Base-by-base conservation (phyloP, 306 rosid genomes). In the Sphenostylis stenocarpa region DNA sequence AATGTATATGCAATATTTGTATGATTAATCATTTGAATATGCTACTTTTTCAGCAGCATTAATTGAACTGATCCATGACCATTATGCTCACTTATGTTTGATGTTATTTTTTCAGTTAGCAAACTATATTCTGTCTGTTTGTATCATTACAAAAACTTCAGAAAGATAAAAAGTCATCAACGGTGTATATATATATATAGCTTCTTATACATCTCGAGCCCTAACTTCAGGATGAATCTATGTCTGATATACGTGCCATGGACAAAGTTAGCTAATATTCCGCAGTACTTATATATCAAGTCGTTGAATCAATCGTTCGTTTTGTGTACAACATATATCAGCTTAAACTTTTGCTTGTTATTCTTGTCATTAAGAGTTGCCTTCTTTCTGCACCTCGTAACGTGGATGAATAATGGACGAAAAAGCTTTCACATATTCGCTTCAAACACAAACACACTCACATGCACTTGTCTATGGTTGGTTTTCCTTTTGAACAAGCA, bases 1-100 rank as follows among this genome's bases (percentile, higher is more conserved):
- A 33, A 66, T 87, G 86, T 79, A 85, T 79, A 79, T 82, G 76
- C 76, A 66, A 47, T 77, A 74, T 70, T 67, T 65, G 82, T 70
- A 77, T 74, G 41, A 77, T 80, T 77, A 63, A 76, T 77, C 83
- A 86, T 73, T 81, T 80, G 43, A 80, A 76, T 41, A 11, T 85
- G 83, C 75, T 71, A 33, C 75, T 68, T 39, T 49, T 53, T 73
- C 28, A 74, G 81, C 69, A n/a, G 24, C 80, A 51, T 79, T 75
- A 63, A 62, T 67, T 76, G 16, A 62, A 52, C 57, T 55, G 2
- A 67, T 38, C 43, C 43, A 38, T 47, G 17, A 21, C 26, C 56
- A n/a, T 43, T 68, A 69, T n/a, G 5, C 48, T 29, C 48, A 34
- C 43, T 65, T 20, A 24, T n/a, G 9, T n/a, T 31, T 58, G 11